These are phyloP conservation scores for Carex myosuroides DNA, from an alignment of 176 grass and related monocot genomes.

Conservation along the genomic window DNA sequence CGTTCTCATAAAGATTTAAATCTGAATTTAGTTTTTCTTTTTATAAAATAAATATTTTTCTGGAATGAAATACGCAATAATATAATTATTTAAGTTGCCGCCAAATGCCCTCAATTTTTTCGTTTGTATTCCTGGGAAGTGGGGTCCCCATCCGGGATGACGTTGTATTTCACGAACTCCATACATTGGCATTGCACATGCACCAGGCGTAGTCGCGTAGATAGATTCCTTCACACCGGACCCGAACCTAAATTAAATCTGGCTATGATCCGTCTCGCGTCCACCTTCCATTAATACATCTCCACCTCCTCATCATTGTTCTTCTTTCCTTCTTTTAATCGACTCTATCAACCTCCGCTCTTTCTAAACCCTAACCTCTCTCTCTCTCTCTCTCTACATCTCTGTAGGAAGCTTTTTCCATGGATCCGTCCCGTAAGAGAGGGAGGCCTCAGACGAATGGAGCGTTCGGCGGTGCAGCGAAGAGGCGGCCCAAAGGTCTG, in stretches of 20 bases:
- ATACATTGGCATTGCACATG: not conserved
- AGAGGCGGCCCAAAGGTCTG: constrained; percentile 4
- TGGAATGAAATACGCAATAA: not conserved
- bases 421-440: constrained; percentile 13
- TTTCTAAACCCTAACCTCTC: constrained; percentile 8
- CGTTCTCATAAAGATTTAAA: too few relatives aligned
- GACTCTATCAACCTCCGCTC: not conserved
- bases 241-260: constrained; percentile 10
- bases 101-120: not conserved
- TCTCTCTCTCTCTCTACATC: not conserved
- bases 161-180: not conserved
- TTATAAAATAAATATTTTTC: too few relatives aligned
- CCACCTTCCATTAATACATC: constrained; percentile 16
- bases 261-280: not conserved
- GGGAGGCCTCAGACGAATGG: constrained; percentile 4
- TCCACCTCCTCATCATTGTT: not conserved
- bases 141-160: not conserved
- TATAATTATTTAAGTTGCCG: too few relatives aligned
- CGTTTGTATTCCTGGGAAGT: not conserved
- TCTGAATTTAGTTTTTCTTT: too few relatives aligned
- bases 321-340: not conserved
- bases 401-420: not conserved
- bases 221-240: not conserved
- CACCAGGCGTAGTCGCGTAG: not conserved
- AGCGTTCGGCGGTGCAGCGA: not conserved